A percentile compares a stretch with the other conserved stretches of the same genome.
Conservation (phyloP, 1,284 basidiomycete species). For the Puccinia coronata region DNA sequence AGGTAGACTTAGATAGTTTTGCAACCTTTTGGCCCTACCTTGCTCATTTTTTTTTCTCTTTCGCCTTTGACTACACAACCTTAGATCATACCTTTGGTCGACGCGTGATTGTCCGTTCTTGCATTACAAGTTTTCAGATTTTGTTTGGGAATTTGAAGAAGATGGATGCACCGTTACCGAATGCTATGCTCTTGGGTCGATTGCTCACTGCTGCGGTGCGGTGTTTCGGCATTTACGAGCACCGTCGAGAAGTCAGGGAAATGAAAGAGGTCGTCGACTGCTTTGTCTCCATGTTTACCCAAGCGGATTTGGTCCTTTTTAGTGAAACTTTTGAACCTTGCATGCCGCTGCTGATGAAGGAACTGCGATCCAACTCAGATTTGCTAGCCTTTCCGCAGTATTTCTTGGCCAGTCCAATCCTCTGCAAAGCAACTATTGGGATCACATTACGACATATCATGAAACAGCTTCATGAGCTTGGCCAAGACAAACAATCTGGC, state of each 20-base stretch:
- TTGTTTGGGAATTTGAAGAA: constrained; percentile 66
- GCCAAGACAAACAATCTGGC: constrained; percentile 80
- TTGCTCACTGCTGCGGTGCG: constrained; percentile 83
- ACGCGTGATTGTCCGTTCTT: constrained; percentile 80
- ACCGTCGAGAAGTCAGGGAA: constrained; percentile 70
- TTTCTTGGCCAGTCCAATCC: constrained; percentile 78
- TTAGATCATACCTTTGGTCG: constrained; percentile 66
- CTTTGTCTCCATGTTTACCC: constrained; percentile 74
- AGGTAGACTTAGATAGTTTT: not conserved
- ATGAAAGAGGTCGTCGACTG: constrained; percentile 84
- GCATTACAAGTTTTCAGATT: constrained; percentile 86
- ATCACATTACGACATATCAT: constrained; percentile 88
- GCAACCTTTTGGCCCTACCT: no score
- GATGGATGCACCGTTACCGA: constrained; percentile 74
- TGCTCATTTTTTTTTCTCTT: constrained; percentile 5
- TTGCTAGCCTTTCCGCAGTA: constrained; percentile 84
- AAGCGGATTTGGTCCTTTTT: constrained; percentile 85
- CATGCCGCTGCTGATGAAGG: constrained; percentile 82
- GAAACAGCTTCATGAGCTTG: constrained; percentile 77
- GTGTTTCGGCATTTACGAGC: constrained; percentile 82
- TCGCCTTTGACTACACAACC: constrained; percentile 32
- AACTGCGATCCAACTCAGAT: constrained; percentile 69
- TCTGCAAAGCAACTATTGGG: constrained; percentile 86
- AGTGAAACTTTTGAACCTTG: constrained; percentile 89
- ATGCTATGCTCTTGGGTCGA: constrained; percentile 82